Evolutionary conservation across 2,329 filamentous ascomycete species (phyloP), one percentile per base, ranked within the genome.

Genomic region (Periconia digitata): DNA sequence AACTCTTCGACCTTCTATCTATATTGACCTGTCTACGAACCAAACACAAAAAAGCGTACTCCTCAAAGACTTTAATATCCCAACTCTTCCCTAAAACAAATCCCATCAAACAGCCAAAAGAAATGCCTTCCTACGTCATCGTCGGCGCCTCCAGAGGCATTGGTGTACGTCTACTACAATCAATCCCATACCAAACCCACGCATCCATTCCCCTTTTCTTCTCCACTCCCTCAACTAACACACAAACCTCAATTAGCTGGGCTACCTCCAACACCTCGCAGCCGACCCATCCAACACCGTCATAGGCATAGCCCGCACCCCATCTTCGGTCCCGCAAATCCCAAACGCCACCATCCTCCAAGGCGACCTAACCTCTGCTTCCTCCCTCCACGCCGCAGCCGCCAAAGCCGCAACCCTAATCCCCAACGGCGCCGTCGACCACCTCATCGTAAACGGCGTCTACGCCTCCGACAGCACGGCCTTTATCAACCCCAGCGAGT

Each of bases 361-460:
- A 40, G 70, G 53, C 42, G 69, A 74, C 48, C 50, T 73, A n/a
- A 60, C 58, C 23, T 55, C 66, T 40, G 63, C 62, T 22, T 52
- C 63, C 15, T 69, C 63, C 21, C 63, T 75, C 39, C 63, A 60
- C 15, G 65, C 58, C n/a, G 71, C 71, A 15, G 71, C 71, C 16
- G 54, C 59, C 2, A 53, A 60, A 24, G 58, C 62, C 15, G 53
- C 68, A 12, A 45, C 55, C n/a, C 56, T 75, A 46, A 72, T 70
- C 5, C 63, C 8, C 2, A 27, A 58, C 18, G 72, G 58, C 10
- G 64, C 53, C 20, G 63, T 76, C 17, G 74, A 77, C 56, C 66
- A 73, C 39, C 56, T 78, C 15, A 72, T 77, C 49, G 66, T 72
- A 43, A 76, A 74, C 45, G 71, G 69, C 24, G 70, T 63, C 37